Conservation (phyloP, 2,329 filamentous ascomycete genomes). For the Seiridium unicorne region DNA sequence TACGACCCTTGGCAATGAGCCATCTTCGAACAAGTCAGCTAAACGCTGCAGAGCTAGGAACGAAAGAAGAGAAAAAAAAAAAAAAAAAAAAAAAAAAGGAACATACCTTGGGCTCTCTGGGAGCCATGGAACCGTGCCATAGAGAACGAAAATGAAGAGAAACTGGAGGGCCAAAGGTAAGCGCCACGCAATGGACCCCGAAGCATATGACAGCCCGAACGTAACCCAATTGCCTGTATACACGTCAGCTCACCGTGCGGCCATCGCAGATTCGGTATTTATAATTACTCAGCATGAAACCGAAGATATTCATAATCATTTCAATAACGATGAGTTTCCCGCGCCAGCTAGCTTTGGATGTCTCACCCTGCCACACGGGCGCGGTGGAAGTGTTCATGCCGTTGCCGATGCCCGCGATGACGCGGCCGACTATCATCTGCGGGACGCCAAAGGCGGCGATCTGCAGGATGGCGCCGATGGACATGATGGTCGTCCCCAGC, state of each 20-base stretch:
- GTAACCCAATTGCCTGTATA: constrained; percentile 35
- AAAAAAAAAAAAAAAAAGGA: not conserved
- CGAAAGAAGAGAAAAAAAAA: not conserved
- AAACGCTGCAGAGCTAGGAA: too few species aligned
- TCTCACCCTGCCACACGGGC: constrained; percentile 38
- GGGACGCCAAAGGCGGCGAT: constrained; percentile 31
- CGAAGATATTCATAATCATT: constrained; percentile 28
- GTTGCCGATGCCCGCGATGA: constrained; percentile 48
- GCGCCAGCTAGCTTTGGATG: constrained; percentile 27
- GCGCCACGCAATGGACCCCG: constrained; percentile 36
- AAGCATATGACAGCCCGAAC: constrained; percentile 35
- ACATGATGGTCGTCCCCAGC: constrained; percentile 30
- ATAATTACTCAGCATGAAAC: constrained; percentile 23
- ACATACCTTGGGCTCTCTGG: constrained; percentile 31
- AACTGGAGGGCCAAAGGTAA: constrained; percentile 45
- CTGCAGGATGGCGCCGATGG: constrained; percentile 32
- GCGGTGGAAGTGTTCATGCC: constrained; percentile 37
- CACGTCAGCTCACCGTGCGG: not conserved
- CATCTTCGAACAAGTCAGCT: constrained; percentile 11
- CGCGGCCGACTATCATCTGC: constrained; percentile 41
- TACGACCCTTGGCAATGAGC: constrained; percentile 23
- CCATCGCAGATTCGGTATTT: not conserved
- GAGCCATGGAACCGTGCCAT: constrained; percentile 26
- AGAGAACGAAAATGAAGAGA: constrained; percentile 34
- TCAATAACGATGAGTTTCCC: constrained; percentile 31